Conservation (phyloP, 2,329 filamentous ascomycete species). For the Microdochium bolleyi region DNA sequence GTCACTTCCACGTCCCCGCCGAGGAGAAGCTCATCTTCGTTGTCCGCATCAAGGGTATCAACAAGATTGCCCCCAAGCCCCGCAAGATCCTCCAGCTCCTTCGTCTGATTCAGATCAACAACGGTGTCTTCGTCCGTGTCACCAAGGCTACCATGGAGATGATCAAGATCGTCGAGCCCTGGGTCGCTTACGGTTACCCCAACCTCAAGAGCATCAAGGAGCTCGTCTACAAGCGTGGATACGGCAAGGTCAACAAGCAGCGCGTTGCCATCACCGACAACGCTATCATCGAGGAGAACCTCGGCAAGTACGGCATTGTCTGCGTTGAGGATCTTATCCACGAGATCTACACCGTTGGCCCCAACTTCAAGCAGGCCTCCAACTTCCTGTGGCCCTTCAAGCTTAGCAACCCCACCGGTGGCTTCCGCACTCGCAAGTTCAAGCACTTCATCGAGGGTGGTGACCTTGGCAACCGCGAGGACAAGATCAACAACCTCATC, state of each 20-base stretch:
- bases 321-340: conserved; percentile 99
- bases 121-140: conserved; percentile 93
- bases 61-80: conserved; percentile 99
- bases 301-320: conserved; percentile 98
- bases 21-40: conserved; percentile 97
- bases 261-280: conserved; percentile 95
- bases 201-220: conserved; percentile 99
- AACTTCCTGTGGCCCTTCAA: conserved; percentile 99
- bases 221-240: conserved; percentile 99
- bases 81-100: conserved; percentile 99
- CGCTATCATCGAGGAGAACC: conserved; percentile 90
- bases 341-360: conserved; percentile 97
- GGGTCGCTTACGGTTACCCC: conserved; percentile 98
- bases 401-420: conserved; percentile 95
- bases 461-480: conserved; percentile 97
- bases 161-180: conserved; percentile 97
- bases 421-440: conserved; percentile 96
- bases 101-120: conserved; percentile 99
- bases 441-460: conserved; percentile 98
- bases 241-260: conserved; percentile 99
- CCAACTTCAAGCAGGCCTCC: conserved; percentile 98
- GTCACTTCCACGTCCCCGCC: conserved; percentile 88
- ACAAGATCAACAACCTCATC: conserved; percentile 93
- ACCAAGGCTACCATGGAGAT: conserved; percentile 98
- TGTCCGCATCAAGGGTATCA: conserved; percentile 99